Evolutionary conservation across 495 filamentous ascomycete genomes (phyloP).

Genomic region (Neurospora sp.): DNA sequence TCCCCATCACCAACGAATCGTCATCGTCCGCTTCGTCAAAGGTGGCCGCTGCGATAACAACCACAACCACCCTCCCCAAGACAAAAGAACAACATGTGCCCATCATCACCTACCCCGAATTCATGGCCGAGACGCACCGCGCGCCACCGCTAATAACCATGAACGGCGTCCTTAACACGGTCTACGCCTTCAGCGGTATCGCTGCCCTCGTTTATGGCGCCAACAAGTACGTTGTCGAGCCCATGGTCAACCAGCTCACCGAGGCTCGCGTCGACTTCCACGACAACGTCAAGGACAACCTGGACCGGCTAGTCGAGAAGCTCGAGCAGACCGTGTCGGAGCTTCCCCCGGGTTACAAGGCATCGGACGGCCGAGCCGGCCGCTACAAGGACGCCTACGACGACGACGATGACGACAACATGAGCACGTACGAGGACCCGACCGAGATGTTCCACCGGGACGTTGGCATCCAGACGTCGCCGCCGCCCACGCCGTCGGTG

Average conservation of each 20-base stretch:
- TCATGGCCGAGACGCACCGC: slow-evolving; percentile 57
- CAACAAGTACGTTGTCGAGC: slow-evolving; percentile 68
- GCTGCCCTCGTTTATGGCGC: slow-evolving; percentile 70
- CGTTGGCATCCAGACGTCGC: slow-evolving; percentile 75
- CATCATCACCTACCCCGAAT: slow-evolving; percentile 97
- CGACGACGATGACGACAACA: slow-evolving; percentile 22
- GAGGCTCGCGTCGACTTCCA: slow-evolving; percentile 75
- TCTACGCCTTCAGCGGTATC: slow-evolving; percentile 64
- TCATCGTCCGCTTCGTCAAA: neutral
- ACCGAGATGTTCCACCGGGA: slow-evolving; percentile 89
- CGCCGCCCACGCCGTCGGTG: slow-evolving; percentile 26
- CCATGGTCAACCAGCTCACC: slow-evolving; percentile 69
- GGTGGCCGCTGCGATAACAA: neutral
- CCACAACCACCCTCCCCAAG: slow-evolving; percentile 8
- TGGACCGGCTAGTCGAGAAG: slow-evolving; percentile 60
- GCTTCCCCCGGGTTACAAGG: slow-evolving; percentile 20
- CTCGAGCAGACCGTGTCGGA: slow-evolving; percentile 63
- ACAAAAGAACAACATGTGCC: slow-evolving; percentile 52
- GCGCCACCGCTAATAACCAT: slow-evolving; percentile 66
- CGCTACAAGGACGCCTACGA: neutral
- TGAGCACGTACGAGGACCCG: slow-evolving; percentile 46
- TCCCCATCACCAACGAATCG: slow-evolving; percentile 1
- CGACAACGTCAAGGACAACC: slow-evolving; percentile 50
- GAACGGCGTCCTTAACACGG: slow-evolving; percentile 60
- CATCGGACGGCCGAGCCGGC: slow-evolving; percentile 13